Percentiles rank a stretch among this genome's conserved stretches.
Conservation (phyloP, 192 early-diverging fungal genomes). For the Jimgerdemannia lactiflua region DNA sequence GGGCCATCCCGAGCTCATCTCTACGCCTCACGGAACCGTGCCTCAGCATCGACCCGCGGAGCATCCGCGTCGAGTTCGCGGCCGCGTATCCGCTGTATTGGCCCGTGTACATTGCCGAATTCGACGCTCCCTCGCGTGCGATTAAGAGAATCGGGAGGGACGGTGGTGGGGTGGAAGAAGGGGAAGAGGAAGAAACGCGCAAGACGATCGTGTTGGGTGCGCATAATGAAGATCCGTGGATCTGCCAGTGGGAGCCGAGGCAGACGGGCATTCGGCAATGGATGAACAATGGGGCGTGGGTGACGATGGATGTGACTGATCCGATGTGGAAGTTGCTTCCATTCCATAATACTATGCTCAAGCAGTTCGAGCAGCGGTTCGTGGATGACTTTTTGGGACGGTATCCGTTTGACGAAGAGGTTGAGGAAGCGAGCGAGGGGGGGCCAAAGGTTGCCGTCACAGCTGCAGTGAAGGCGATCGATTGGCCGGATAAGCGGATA, state of each 20-base stretch:
- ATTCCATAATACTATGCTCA: background rate
- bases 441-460: background rate
- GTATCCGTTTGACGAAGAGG: background rate
- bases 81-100: conserved; percentile 31
- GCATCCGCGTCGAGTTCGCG: conserved; percentile 9
- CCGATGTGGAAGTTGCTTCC: conserved; percentile 13
- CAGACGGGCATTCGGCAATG: conserved; percentile 11
- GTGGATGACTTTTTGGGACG: background rate
- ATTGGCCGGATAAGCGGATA: conserved; percentile 27
- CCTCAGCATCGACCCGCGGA: conserved; percentile 1
- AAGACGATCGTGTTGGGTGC: conserved; percentile 21
- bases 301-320: conserved; percentile 24
- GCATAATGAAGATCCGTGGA: conserved; percentile 16
- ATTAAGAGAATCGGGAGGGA: background rate
- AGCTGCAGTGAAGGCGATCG: background rate
- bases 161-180: background rate
- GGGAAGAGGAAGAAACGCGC: background rate
- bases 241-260: conserved; percentile 18
- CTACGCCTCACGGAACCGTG: background rate
- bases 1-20: background rate
- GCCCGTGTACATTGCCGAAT: conserved; percentile 30
- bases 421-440: conserved; percentile 1
- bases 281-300: conserved; percentile 27
- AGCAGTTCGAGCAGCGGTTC: conserved; percentile 4
- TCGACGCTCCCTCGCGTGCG: background rate